phyloP scores from a whole-genome alignment of 352 stramenopile species.

The Phytophthora idaei region DNA sequence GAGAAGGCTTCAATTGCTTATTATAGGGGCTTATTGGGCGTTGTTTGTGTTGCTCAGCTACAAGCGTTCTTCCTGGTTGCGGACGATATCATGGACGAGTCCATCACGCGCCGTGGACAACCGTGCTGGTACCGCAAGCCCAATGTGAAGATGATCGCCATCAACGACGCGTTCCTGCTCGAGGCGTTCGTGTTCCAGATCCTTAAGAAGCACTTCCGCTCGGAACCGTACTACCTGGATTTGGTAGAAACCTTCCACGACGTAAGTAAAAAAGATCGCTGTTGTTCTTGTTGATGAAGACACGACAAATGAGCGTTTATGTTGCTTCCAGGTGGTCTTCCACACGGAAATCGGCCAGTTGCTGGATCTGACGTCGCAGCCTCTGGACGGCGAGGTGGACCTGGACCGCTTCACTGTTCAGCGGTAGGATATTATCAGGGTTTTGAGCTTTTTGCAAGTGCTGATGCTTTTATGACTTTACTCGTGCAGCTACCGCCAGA shows the following conservation, averaged over 20 bases:
- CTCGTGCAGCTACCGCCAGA: conserved; percentile 74
- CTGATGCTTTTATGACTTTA: conserved; percentile 19
- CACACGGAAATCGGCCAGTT: conserved; percentile 97
- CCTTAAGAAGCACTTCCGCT: conserved; percentile 88
- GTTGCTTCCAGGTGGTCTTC: conserved; percentile 91
- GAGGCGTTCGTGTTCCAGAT: conserved; percentile 93
- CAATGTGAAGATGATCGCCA: conserved; percentile 93
- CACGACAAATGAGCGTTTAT: not conserved
- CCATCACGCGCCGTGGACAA: conserved; percentile 93
- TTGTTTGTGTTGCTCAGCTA: conserved; percentile 54
- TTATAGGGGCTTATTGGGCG: not conserved
- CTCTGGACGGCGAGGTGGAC: conserved; percentile 78
- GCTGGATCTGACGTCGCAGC: conserved; percentile 91
- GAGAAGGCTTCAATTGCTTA: not conserved
- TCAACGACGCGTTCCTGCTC: conserved; percentile 97
- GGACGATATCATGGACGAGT: conserved; percentile 99
- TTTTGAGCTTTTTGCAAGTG: not conserved
- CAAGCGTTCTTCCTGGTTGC: conserved; percentile 99
- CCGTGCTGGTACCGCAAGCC: conserved; percentile 97
- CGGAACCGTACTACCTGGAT: conserved; percentile 88
- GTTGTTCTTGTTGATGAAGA: not conserved
- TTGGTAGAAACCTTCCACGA: conserved; percentile 97
- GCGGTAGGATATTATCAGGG: conserved; percentile 63
- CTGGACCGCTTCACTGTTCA: conserved; percentile 94
- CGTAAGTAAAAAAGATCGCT: conserved; percentile 32